A percentile compares a stretch with the other conserved stretches of the same genome.
phyloP scores from a whole-genome alignment of 495 filamentous ascomycete species.

The Aspergillus haitiensis region DNA sequence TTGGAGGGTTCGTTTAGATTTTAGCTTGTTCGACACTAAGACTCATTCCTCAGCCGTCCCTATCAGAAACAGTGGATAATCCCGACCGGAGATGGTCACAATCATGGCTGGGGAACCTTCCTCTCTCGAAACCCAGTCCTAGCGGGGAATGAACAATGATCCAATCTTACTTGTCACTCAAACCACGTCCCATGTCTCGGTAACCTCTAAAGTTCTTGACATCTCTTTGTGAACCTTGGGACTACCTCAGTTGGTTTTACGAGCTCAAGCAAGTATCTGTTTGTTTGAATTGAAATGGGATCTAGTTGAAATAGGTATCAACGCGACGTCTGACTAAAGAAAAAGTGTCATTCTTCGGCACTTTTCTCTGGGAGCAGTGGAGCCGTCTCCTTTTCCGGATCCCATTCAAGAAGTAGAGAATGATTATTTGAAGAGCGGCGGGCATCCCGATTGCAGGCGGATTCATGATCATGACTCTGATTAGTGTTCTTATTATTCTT shows the following conservation, averaged over 20 bases:
- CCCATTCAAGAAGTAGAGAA: slow-evolving; percentile 3
- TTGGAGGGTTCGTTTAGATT: slow-evolving; percentile 16
- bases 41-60: slow-evolving; percentile 21
- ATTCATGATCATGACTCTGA: neutral
- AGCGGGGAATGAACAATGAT: slow-evolving; percentile 6
- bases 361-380: slow-evolving; percentile 16
- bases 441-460: slow-evolving; percentile 22
- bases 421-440: neutral
- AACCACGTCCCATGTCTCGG: slow-evolving; percentile 4
- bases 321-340: neutral
- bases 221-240: slow-evolving; percentile 18
- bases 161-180: neutral
- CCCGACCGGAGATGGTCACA: neutral
- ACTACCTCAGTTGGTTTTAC: neutral
- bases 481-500: too few relatives aligned
- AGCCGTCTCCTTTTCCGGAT: slow-evolving; percentile 19
- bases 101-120: neutral
- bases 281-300: slow-evolving; percentile 18
- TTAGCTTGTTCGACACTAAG: slow-evolving; percentile 14
- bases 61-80: slow-evolving; percentile 14
- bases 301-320: neutral
- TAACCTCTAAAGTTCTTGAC: neutral
- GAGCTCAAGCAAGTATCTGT: slow-evolving; percentile 3
- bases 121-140: slow-evolving; percentile 2
- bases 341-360: slow-evolving; percentile 21